A percentile compares a stretch with the other conserved stretches of the same genome.
These are phyloP conservation scores for Zoysia pacifica DNA, from an alignment of 176 grass and related monocot species.

Conservation along the genomic window DNA sequence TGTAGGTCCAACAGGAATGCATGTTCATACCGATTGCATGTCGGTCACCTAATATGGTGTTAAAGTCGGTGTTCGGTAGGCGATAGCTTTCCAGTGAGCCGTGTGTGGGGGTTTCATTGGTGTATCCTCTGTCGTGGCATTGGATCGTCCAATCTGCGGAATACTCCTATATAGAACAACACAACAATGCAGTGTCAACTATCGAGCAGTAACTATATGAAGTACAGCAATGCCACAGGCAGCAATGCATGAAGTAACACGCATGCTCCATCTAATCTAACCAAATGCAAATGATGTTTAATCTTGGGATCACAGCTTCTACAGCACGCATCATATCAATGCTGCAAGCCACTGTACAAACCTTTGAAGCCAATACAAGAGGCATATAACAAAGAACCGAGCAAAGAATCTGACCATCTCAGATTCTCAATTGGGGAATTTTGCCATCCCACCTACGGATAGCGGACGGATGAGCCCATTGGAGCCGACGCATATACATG, in stretches of 20 bases:
- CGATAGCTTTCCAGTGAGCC: conserved; percentile 42
- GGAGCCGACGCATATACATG: neutral
- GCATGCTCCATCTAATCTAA: too few species aligned
- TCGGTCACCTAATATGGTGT: conserved; percentile 30
- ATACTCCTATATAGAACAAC: conserved; percentile 24
- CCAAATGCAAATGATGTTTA: too few species aligned
- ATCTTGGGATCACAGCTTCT: too few species aligned
- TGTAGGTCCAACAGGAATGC: neutral
- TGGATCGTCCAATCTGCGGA: neutral
- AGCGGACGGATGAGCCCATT: too few species aligned
- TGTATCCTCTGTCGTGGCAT: neutral
- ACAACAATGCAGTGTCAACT: too few species aligned
- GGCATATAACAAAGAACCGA: neutral
- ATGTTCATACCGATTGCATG: conserved; percentile 19
- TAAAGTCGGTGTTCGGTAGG: conserved; percentile 27
- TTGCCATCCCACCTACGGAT: too few species aligned
- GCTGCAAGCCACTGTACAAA: conserved; percentile 31
- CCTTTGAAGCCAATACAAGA: conserved; percentile 85
- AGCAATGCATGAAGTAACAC: too few species aligned
- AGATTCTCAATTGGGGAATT: too few species aligned
- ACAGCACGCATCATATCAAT: neutral
- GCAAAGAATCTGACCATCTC: neutral
- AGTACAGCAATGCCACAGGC: too few species aligned
- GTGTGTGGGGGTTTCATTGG: neutral
- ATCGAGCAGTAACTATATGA: too few species aligned